phyloP scores from a whole-genome alignment of 2,329 filamentous ascomycete species.

The Colletotrichum spinosum region DNA sequence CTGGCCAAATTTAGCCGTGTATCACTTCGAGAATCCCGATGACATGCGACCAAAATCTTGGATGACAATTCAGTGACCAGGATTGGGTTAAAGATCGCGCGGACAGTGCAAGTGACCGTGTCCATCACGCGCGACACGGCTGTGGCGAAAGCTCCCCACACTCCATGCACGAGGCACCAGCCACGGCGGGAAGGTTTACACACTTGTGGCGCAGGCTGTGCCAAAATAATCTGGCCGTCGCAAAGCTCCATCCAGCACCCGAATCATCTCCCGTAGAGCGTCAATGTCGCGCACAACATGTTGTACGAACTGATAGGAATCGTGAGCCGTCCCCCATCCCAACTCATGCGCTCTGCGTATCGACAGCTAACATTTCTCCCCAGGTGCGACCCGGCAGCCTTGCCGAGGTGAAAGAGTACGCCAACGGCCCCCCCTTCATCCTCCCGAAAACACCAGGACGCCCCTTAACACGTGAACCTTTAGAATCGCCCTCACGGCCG shows the following conservation, averaged over 20 bases:
- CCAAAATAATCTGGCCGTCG: constrained; percentile 34
- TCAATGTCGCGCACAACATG: constrained; percentile 69
- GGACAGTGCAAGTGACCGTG: constrained; percentile 20
- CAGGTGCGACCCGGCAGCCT: constrained; percentile 94
- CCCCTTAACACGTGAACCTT: not conserved
- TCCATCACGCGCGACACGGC: constrained; percentile 8
- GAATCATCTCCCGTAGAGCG: constrained; percentile 27
- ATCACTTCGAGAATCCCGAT: not conserved
- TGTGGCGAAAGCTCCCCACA: constrained; percentile 20
- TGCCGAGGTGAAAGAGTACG: constrained; percentile 94
- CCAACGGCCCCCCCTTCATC: constrained; percentile 41
- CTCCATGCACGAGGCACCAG: not conserved
- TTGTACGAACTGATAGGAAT: constrained; percentile 98
- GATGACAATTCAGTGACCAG: constrained; percentile 26
- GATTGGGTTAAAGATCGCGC: constrained; percentile 19
- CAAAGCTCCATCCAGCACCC: constrained; percentile 17
- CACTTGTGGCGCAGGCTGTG: constrained; percentile 18
- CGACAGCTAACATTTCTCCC: constrained; percentile 20
- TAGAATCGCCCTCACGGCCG: constrained; percentile 89
- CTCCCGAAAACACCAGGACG: constrained; percentile 10
- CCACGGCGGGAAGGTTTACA: constrained; percentile 30
- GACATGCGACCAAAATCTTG: not conserved
- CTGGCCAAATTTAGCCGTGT: not conserved
- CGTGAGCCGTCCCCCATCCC: constrained; percentile 66
- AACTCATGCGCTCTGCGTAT: too few species aligned